Evolutionary conservation across 768 basidiomycete genomes (phyloP).

Genomic region (Lepiota venenata): DNA sequence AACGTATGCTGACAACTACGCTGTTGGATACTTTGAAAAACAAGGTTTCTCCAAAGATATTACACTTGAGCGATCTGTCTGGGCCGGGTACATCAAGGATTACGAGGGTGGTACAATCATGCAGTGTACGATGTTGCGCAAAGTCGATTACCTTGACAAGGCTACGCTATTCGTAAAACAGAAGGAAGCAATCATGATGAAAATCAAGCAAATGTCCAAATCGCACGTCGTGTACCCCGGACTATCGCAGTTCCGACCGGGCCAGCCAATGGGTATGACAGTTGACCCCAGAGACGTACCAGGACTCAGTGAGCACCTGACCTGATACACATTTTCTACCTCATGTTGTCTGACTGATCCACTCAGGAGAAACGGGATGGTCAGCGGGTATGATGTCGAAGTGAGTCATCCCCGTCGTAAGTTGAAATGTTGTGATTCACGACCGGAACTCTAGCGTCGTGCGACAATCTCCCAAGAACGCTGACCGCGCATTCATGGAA

Average conservation of each 20-base stretch:
- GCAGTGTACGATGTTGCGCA: slow-evolving; percentile 95
- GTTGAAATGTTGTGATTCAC: not conserved
- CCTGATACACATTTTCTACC: slow-evolving; percentile 2
- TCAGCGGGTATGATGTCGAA: slow-evolving; percentile 73
- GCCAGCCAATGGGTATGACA: slow-evolving; percentile 43
- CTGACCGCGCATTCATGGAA: slow-evolving; percentile 68
- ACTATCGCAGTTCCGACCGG: slow-evolving; percentile 68
- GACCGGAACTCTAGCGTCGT: slow-evolving; percentile 23
- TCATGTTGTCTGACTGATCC: slow-evolving; percentile 4
- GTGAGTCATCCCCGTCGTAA: slow-evolving; percentile 37
- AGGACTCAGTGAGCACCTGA: slow-evolving; percentile 63
- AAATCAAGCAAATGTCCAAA: slow-evolving; percentile 82
- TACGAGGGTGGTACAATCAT: slow-evolving; percentile 99
- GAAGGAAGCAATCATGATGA: slow-evolving; percentile 84
- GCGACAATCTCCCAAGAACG: slow-evolving; percentile 37
- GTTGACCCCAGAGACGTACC: slow-evolving; percentile 81
- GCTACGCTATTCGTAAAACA: slow-evolving; percentile 72
- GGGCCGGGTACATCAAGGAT: slow-evolving; percentile 99
- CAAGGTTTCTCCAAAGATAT: slow-evolving; percentile 99
- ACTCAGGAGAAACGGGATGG: slow-evolving; percentile 88
- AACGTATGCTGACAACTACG: slow-evolving; percentile 98
- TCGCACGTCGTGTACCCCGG: slow-evolving; percentile 88
- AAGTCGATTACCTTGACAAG: slow-evolving; percentile 86
- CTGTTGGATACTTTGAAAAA: slow-evolving; percentile 98
- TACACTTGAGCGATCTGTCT: slow-evolving; percentile 81